Base-by-base conservation (phyloP, 306 rosid genomes). In the Glycyrrhiza uralensis region DNA sequence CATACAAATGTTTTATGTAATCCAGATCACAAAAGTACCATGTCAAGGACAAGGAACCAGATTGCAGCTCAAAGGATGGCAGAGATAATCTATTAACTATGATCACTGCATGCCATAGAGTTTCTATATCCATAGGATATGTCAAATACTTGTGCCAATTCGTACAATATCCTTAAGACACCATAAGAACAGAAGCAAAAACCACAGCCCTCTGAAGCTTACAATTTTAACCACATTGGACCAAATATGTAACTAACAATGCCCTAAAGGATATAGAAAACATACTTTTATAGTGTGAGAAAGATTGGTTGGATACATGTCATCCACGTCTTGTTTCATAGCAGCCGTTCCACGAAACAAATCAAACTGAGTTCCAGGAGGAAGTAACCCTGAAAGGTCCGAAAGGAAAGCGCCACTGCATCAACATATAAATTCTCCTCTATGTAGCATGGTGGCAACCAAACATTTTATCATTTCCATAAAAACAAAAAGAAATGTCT, bases 261-360 rank as follows among this genome's bases (percentile, higher is more conserved):
- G 56, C 47, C 42, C 13, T 14, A 44, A 38, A 46, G 66, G 20
- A 79, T 72, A 72, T 38, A 74, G 10, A 45, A 17, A 75, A n/a
- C 78, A 66, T 81, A 83, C 99, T 96, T 91, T 95, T 68, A 95
- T 91, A 69, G 99, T 95, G 85, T 95, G 99, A 54, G 95, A 81
- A 72, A 95, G 89, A 59, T 79, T 78, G 41, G 99, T 87, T 55
- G 99, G 99, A 82, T 86, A 95, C 82, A 84, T 82, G 85, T 95
- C 99, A 77, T 95, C 99, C 46, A 91, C 99, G 70, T 95, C 99
- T 78, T 95, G 97, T 82, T 95, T 91, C 99, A 95, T 95, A 74
- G 99, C 99, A 74, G 99, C 92, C 5, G 99, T 95, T 77, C 99
- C 99, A 46, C 97, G 90, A 76, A 95, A 95, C 78, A 95, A 84